phyloP scores from a whole-genome alignment of 495 filamentous ascomycete genomes.

The Hamigera avellanea region DNA sequence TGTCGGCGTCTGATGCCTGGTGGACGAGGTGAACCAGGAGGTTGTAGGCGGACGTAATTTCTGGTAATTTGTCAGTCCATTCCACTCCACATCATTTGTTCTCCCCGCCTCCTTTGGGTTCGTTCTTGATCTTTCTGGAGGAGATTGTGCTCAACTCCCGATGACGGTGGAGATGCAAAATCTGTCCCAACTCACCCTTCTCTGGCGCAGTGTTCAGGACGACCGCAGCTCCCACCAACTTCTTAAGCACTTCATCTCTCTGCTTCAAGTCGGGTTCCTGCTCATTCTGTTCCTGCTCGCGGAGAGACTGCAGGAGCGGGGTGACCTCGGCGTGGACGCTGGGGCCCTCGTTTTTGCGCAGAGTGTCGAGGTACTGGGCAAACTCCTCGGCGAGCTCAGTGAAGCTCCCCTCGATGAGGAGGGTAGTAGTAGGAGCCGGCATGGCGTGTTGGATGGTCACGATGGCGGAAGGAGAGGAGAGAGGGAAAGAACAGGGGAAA shows the following conservation, averaged over 20 bases:
- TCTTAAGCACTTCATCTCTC: slow-evolving; percentile 79
- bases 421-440: slow-evolving; percentile 43
- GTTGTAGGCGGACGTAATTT: slow-evolving; percentile 91
- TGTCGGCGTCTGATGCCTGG: slow-evolving; percentile 69
- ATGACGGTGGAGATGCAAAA: too few species aligned
- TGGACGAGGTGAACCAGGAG: slow-evolving; percentile 85
- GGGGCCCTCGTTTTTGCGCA: slow-evolving; percentile 45
- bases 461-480: slow-evolving; percentile 4
- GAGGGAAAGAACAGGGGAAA: slow-evolving; percentile 9
- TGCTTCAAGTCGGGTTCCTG: slow-evolving; percentile 41
- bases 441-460: slow-evolving; percentile 18
- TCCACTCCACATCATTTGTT: slow-evolving; percentile 6
- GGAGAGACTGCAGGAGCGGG: slow-evolving; percentile 53
- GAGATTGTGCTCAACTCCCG: too few species aligned
- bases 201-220: slow-evolving; percentile 74
- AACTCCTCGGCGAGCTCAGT: slow-evolving; percentile 82
- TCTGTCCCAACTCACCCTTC: slow-evolving; percentile 46
- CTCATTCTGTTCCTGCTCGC: slow-evolving; percentile 36
- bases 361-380: slow-evolving; percentile 65
- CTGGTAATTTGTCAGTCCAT: slow-evolving; percentile 25
- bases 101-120: too few species aligned
- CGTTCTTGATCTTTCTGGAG: too few species aligned
- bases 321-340: slow-evolving; percentile 56
- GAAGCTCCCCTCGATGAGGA: slow-evolving; percentile 88
- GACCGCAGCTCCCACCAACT: slow-evolving; percentile 63